Evolutionary conservation across 768 basidiomycete species (phyloP), one percentile per base, ranked within the genome.

Genomic region (Russula sp.): DNA sequence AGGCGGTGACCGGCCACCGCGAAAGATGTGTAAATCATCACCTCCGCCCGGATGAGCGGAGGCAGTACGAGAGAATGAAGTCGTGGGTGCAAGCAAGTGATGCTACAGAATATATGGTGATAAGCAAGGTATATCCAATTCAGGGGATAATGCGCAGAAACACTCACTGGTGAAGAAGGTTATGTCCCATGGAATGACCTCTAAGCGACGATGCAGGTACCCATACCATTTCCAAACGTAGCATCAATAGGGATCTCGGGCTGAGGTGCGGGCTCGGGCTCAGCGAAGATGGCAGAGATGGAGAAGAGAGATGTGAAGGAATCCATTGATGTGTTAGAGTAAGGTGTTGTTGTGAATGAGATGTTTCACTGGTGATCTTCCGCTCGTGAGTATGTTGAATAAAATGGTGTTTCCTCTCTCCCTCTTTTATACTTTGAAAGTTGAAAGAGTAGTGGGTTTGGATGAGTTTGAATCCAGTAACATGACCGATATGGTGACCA

Each of bases 291-390:
- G 41, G 42, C 6, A 9, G 14, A 32, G 55, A 38, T 25, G 34
- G 48, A 29, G 25, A 46, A 42, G 41, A 52, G 32, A 0, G 56
- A 39, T 7, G 42, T 45, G 48, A 58, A 61, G 5, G 56, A 50
- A 43, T 61, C 55, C 60, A 57, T 57, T 61, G 54, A 14, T 47
- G 25, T 47, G 25, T 47, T 47, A 22, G 46, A 47, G 25, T 11
- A 16, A 16, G 14, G 14, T 47, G 25, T 1, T 29, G 6, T 7
- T 47, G 46, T 14, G 13, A 29, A 25, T 46, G 45, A 45, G 20
- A 10, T 25, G 45, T 13, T n/a, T 46, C 25, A 13, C 18, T n/a
- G 0, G 41, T 42, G 6, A 10, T 25, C 7, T 20, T 9, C 20
- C 18, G 43, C 22, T 20, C 29, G 46, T 13, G 22, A 14, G 46